Percentiles rank a stretch among this genome's conserved stretches.
phyloP scores from a whole-genome alignment of 192 early-diverging fungal species.

The Rhizoclosmatium globosum region DNA sequence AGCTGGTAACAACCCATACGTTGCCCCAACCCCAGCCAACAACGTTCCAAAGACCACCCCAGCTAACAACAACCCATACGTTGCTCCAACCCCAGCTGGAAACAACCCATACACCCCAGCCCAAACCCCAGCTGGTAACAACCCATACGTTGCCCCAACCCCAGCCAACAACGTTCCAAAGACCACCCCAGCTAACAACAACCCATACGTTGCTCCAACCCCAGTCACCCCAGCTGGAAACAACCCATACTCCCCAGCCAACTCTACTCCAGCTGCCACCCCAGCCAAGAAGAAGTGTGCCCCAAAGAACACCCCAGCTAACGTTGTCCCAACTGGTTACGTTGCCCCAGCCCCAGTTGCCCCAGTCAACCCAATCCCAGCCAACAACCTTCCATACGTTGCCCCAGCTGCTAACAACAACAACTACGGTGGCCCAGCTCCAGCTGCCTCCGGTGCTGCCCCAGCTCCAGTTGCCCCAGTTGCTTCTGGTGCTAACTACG shows the following conservation, averaged over 20 bases:
- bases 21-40: not conserved
- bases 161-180: not conserved
- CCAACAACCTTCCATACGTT: not conserved
- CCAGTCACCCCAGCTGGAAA: slow-evolving; percentile 4
- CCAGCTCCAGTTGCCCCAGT: not conserved
- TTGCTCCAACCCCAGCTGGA: slow-evolving; percentile 10
- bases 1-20: slow-evolving; percentile 1
- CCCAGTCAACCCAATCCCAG: not conserved
- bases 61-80: not conserved
- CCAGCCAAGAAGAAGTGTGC: slow-evolving; percentile 30
- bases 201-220: slow-evolving; percentile 10
- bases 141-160: not conserved
- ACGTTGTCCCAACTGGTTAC: not conserved
- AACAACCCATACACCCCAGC: slow-evolving; percentile 2
- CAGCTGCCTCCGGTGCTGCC: not conserved
- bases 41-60: not conserved
- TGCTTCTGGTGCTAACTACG: not conserved
- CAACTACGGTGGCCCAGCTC: not conserved
- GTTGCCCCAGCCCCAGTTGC: not conserved
- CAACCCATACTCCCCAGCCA: not conserved
- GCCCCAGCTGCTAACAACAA: not conserved
- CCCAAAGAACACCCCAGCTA: slow-evolving; percentile 14
- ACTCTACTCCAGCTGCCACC: slow-evolving; percentile 4
- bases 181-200: slow-evolving; percentile 1
- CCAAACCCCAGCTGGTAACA: not conserved